phyloP scores from a whole-genome alignment of 2,329 filamentous ascomycete genomes.

The Sporothrix inflata region DNA sequence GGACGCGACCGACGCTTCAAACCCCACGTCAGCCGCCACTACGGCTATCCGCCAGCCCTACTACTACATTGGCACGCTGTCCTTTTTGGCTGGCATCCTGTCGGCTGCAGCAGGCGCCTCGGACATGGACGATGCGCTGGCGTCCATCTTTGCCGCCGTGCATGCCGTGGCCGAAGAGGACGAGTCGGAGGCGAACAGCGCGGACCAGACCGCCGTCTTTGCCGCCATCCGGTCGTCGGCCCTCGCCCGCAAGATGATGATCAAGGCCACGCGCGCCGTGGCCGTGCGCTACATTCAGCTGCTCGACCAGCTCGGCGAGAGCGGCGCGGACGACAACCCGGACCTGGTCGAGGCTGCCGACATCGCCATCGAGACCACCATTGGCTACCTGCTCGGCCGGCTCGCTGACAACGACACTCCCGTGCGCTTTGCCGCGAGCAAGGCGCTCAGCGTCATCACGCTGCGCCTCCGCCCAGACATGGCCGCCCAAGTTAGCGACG shows the following conservation, averaged over 20 bases:
- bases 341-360: conserved; percentile 54
- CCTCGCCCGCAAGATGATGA: conserved; percentile 75
- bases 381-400: conserved; percentile 77
- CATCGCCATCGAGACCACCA: conserved; percentile 78
- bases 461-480: conserved; percentile 78
- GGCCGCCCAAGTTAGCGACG: conserved; percentile 85
- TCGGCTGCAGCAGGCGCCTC: conserved; percentile 70
- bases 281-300: conserved; percentile 59
- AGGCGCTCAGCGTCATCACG: conserved; percentile 85
- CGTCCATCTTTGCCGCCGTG: conserved; percentile 66
- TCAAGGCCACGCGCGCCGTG: conserved; percentile 82
- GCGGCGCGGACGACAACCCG: conserved; percentile 45
- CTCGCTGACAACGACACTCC: conserved; percentile 88
- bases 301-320: conserved; percentile 54
- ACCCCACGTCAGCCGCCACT: conserved; percentile 32
- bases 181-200: not conserved
- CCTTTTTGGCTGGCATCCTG: conserved; percentile 76
- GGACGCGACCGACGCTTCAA: conserved; percentile 23
- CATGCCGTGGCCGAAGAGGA: conserved; percentile 59
- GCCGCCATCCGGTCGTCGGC: conserved; percentile 69
- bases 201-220: conserved; percentile 47
- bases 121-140: conserved; percentile 70
- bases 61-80: conserved; percentile 75
- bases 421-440: conserved; percentile 87
- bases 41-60: conserved; percentile 59